Base-by-base conservation (phyloP, 2,329 filamentous ascomycete genomes). In the Remersonia thermophila region DNA sequence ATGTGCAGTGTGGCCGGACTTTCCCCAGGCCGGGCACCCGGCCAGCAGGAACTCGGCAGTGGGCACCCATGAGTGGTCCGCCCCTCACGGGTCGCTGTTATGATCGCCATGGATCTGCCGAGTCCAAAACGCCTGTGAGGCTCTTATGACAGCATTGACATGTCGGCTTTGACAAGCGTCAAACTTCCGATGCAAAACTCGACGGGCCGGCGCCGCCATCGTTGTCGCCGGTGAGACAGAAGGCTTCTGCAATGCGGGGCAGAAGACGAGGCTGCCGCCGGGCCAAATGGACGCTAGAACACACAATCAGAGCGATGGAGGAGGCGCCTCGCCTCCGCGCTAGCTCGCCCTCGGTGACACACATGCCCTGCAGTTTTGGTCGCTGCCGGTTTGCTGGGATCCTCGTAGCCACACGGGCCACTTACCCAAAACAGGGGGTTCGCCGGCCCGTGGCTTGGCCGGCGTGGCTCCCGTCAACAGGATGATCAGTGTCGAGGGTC, bases 41-140 rank as follows among this genome's bases (percentile, higher is more conserved):
- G n/a, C n/a, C n/a, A n/a, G n/a, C n/a, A n/a, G n/a, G n/a, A n/a
- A n/a, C n/a, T n/a, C 20, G 20, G 20, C 20, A 23, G 20, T 32
- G 30, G n/a, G n/a, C n/a, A n/a, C n/a, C n/a, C n/a, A n/a, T n/a
- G n/a, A n/a, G n/a, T n/a, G n/a, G n/a, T n/a, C n/a, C n/a, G n/a
- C n/a, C n/a, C n/a, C n/a, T n/a, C 32, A 35, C 30, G 27, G 37
- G 33, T 33, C 41, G 36, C 34, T 39, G 50, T 35, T 37, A 33
- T 39, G 47, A 51, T 52, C 51, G 51, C 48, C 52, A 52, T 50
- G 55, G 56, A 60, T 61, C 53, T 53, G 48, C 53, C 43, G 50
- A 56, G 53, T 48, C 55, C 55, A 59, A n/a, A 59, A 60, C 57
- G 54, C 20, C 20, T 54, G 51, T 49, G 47, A 55, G 51, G 51